Evolutionary conservation across 73 alveolate genomes (phyloP).

Genomic region (Paramecium biaurelia): DNA sequence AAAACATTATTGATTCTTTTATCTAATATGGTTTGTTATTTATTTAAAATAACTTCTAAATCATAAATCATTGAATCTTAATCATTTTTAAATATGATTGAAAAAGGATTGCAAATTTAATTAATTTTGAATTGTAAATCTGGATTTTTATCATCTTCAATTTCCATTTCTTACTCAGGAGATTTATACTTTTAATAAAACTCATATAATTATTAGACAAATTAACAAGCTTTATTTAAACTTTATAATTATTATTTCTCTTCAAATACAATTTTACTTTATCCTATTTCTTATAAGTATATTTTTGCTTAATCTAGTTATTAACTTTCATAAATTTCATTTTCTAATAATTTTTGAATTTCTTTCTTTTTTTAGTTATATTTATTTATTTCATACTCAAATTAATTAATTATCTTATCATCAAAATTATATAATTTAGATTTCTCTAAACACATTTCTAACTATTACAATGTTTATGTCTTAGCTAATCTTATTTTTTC

Average conservation of each 20-base stretch:
- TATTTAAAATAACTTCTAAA: neutral
- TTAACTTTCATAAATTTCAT: neutral
- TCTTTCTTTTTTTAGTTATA: neutral
- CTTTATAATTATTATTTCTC: neutral
- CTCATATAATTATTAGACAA: neutral
- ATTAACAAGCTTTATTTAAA: neutral
- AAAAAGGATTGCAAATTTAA: neutral
- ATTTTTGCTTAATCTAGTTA: constrained; percentile 3
- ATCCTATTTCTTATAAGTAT: neutral
- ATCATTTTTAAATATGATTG: neutral
- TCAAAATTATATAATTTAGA: neutral
- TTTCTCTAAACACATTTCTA: neutral
- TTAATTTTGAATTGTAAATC: constrained; percentile 28
- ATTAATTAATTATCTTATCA: neutral
- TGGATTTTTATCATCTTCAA: constrained; percentile 27
- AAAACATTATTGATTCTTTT: neutral
- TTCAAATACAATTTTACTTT: neutral
- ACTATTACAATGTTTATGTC: neutral
- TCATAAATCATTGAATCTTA: neutral
- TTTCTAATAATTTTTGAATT: neutral
- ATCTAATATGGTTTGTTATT: neutral
- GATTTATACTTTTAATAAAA: neutral
- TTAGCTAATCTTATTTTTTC: neutral
- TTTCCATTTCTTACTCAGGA: constrained; percentile 48
- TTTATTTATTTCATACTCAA: constrained; percentile 11